Evolutionary conservation across 2,329 filamentous ascomycete genomes (phyloP), one percentile per base, ranked within the genome.

Genomic region (Zymoseptoria crescenta): DNA sequence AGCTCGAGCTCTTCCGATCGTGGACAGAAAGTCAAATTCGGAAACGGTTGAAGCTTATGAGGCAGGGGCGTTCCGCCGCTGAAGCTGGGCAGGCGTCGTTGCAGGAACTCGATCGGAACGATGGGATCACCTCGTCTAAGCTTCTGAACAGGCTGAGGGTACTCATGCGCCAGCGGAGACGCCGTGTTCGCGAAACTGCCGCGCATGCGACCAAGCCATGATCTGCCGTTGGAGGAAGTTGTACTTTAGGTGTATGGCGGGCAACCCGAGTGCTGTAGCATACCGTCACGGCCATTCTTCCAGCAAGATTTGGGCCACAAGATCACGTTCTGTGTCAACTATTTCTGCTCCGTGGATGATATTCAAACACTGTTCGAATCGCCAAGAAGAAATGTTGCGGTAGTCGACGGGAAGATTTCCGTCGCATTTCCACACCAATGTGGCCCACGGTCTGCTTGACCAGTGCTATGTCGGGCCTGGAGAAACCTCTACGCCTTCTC

Each of bases 401-500:
- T 16, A 16, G 35, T 45, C 13, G 35, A 16, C 35, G 10, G n/a
- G 3, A 7, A 45, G 13, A 16, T n/a, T 16, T 13, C 6, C 10
- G 35, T 45, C 35, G 35, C 35, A 45, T 45, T 16, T 45, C 35
- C 16, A 45, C 13, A 45, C 16, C 10, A 45, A 45, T 6, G 7
- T 45, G 10, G 2, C 35, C 13, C 35, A 45, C 10, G 35, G 13
- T 45, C 35, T 45, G 13, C 35, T 45, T n/a, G 35, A 13, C 13
- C 13, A 13, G 24, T n/a, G 35, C 2, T 41, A 13, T n/a, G 35
- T 16, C 16, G 35, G 13, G n/a, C 35, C 16, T 7, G 4, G 10
- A 45, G 16, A 45, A 7, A 45, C 35, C 13, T 45, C 16, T 30
- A 45, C 6, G 35, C 35, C 27, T 57, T 62, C 45, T 62, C 59